Percentiles rank a stretch among this genome's conserved stretches.
phyloP scores from a whole-genome alignment of 306 rosid species.

The Cucumis sativus region Cucumber_9930_V3 NC_026661.2:21706001-21706500 shows the following conservation, averaged over 20 bases:
- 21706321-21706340: background rate
- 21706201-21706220: slow-evolving; percentile 2
- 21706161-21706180: background rate
- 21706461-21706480: background rate
- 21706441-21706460: background rate
- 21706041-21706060: no score
- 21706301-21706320: slow-evolving; percentile 77
- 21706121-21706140: slow-evolving; percentile 16
- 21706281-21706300: slow-evolving; percentile 97
- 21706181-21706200: background rate
- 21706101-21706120: background rate
- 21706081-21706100: background rate
- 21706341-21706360: background rate
- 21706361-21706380: slow-evolving; percentile 1
- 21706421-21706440: background rate
- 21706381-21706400: background rate
- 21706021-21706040: no score
- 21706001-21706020: no score
- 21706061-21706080: background rate
- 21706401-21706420: background rate
- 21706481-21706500: background rate
- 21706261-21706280: slow-evolving; percentile 94
- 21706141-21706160: background rate
- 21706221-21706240: background rate
- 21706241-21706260: slow-evolving; percentile 87